phyloP scores from a whole-genome alignment of 148 eudicot genomes.

The Chenopodium album region DNA sequence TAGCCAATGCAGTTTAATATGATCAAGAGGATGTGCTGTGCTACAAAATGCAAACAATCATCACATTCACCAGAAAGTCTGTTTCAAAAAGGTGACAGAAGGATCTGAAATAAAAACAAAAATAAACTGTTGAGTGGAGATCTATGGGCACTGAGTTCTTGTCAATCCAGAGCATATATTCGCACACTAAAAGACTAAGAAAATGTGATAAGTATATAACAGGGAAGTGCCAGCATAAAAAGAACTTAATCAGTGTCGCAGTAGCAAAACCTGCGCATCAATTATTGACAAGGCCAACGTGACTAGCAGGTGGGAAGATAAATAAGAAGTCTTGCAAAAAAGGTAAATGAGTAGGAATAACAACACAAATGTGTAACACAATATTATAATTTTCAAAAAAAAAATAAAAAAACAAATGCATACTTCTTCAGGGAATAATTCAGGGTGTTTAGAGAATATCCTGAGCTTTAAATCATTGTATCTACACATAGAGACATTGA shows the following conservation, averaged over 20 bases:
- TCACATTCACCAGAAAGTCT: neutral
- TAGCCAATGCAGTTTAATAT: neutral
- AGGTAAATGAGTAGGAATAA: neutral
- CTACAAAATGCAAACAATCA: constrained; percentile 2
- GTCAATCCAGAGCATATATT: neutral
- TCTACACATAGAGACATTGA: constrained; percentile 43
- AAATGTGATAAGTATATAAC: neutral
- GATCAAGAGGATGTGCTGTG: neutral
- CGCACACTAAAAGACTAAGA: neutral
- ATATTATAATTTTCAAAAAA: neutral
- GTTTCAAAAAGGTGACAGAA: neutral
- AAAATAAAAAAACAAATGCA: neutral
- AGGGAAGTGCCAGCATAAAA: neutral
- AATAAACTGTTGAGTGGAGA: neutral
- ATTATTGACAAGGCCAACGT: neutral
- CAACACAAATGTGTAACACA: no score
- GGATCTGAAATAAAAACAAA: neutral
- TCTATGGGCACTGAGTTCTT: neutral
- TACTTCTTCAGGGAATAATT: constrained; percentile 94
- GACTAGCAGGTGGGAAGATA: neutral
- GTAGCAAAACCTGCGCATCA: neutral
- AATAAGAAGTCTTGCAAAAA: neutral
- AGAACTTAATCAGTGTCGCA: neutral
- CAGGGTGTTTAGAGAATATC: constrained; percentile 89
- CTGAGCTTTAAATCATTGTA: constrained; percentile 78